phyloP scores from a whole-genome alignment of 345 rosid genomes.

The Theobroma cacao region DNA sequence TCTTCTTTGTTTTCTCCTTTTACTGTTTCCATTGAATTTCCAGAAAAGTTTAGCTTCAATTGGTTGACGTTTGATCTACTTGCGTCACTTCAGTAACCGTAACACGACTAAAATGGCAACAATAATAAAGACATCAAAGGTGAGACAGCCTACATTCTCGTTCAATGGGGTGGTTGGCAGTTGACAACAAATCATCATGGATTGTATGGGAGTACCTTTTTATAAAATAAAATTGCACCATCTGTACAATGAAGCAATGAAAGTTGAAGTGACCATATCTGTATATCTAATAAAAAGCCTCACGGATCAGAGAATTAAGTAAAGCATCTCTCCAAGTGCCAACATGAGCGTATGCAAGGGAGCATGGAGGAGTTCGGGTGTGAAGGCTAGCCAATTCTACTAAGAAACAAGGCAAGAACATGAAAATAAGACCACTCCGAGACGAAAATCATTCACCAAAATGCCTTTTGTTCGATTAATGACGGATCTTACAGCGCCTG shows the following conservation, averaged over 20 bases:
- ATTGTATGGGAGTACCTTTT: neutral
- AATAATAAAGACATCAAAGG: neutral
- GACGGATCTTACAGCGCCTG: conserved; percentile 37
- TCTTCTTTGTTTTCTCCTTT: no score
- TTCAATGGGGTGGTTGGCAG: neutral
- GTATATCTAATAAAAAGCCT: neutral
- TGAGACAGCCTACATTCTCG: neutral
- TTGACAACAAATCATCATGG: neutral
- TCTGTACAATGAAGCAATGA: neutral
- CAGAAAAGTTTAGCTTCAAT: no score
- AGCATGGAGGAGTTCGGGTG: neutral
- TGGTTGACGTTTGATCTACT: neutral
- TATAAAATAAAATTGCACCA: neutral
- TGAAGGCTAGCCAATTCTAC: neutral
- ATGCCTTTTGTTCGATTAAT: neutral
- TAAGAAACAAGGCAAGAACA: neutral
- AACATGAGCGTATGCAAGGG: neutral
- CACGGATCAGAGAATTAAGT: neutral
- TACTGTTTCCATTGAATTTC: no score
- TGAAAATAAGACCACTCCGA: neutral
- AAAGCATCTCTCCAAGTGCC: neutral
- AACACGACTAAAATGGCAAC: neutral
- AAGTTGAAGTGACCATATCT: neutral
- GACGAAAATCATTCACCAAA: neutral
- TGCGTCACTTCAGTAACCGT: neutral